phyloP scores from a whole-genome alignment of 2,329 filamentous ascomycete genomes.

The Trichoderma sp. region DNA sequence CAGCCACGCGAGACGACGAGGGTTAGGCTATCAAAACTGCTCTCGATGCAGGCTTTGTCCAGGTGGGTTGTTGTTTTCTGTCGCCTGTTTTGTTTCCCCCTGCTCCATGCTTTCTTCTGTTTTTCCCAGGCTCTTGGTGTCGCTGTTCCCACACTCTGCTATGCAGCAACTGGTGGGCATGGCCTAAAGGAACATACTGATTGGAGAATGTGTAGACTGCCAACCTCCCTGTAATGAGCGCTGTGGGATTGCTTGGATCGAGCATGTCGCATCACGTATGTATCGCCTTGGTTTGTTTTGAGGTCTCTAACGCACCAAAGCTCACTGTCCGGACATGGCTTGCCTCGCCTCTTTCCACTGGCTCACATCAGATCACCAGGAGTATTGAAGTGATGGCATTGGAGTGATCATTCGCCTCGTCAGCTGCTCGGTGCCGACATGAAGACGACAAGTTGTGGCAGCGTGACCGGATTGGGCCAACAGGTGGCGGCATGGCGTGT shows the following conservation, averaged over 20 bases:
- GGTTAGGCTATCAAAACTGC: background rate
- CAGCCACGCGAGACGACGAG: constrained; percentile 26
- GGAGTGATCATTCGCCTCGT: constrained; percentile 5
- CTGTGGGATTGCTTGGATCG: background rate
- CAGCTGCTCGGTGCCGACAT: constrained; percentile 19
- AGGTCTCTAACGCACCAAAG: too few relatives aligned
- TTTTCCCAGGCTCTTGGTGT: background rate
- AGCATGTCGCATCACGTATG: too few relatives aligned
- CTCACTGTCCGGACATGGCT: background rate
- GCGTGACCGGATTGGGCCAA: constrained; percentile 27
- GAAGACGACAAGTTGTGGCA: constrained; percentile 9
- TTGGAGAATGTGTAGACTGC: background rate
- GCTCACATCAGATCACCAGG: background rate
- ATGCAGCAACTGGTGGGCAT: background rate
- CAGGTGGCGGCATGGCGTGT: constrained; percentile 22
- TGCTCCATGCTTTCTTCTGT: background rate
- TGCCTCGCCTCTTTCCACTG: background rate
- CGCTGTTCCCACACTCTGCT: background rate
- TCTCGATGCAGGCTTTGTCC: background rate
- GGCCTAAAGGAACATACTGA: background rate
- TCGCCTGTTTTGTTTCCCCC: background rate
- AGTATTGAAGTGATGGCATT: background rate
- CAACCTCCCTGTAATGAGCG: background rate
- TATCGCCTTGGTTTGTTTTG: too few relatives aligned
- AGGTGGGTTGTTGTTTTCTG: background rate